These are phyloP conservation scores for Carallia brachiata DNA, from an alignment of 345 rosid species.

Conservation along the genomic window DNA sequence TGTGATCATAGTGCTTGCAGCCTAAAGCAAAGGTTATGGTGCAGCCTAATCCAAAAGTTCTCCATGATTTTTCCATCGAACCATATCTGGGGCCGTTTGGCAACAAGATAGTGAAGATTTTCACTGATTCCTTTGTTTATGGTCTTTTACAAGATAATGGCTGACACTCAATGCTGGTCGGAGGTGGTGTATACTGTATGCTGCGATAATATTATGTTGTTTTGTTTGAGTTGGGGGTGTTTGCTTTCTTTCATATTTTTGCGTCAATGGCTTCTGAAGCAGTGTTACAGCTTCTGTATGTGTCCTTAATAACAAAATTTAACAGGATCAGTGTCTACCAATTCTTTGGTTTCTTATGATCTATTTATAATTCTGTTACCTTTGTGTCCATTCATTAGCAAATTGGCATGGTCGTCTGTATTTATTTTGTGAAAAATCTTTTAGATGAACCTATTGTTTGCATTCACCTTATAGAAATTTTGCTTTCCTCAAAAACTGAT, in stretches of 20 bases:
- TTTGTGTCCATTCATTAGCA: too few relatives aligned
- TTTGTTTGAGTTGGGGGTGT: conserved; percentile 5
- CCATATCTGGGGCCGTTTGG: conserved; percentile 11
- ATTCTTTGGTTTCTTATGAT: too few relatives aligned
- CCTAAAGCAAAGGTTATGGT: not conserved
- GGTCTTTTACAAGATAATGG: conserved; percentile 4
- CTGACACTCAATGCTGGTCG: not conserved
- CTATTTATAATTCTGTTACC: too few relatives aligned
- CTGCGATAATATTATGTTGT: not conserved
- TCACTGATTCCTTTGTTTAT: conserved; percentile 7
- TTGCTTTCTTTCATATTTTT: conserved; percentile 7
- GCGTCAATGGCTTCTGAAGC: conserved; percentile 13
- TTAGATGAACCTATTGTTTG: too few relatives aligned
- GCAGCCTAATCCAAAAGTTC: conserved; percentile 21
- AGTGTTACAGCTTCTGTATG: conserved; percentile 17
- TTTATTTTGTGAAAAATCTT: too few relatives aligned
- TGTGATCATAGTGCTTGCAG: conserved; percentile 67
- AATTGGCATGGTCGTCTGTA: too few relatives aligned
- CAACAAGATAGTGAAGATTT: conserved; percentile 9
- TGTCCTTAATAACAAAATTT: not conserved
- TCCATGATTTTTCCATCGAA: not conserved
- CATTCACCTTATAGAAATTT: too few relatives aligned
- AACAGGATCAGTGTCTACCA: not conserved
- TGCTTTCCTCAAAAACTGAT: too few relatives aligned
- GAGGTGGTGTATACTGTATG: conserved; percentile 25